A percentile compares a stretch with the other conserved stretches of the same genome.
These are phyloP conservation scores for Apiospora phragmitis DNA, from an alignment of 2,329 filamentous ascomycete species.

Conservation along the genomic window DNA sequence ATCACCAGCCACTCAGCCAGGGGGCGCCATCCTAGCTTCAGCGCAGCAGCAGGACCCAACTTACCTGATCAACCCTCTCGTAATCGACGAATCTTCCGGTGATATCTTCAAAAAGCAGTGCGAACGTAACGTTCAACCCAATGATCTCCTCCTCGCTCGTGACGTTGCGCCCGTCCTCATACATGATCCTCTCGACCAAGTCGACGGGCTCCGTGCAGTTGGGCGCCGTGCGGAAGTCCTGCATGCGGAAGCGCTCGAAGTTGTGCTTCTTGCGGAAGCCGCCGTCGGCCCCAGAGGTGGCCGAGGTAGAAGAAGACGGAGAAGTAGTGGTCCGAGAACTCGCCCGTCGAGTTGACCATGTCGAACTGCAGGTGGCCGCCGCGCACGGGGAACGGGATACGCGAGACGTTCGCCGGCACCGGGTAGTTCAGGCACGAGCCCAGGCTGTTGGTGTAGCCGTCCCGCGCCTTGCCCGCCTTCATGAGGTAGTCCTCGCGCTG, in stretches of 20 bases:
- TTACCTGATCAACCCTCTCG: not conserved
- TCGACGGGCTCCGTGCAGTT: not conserved
- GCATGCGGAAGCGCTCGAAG: not conserved
- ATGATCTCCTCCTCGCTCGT: not conserved
- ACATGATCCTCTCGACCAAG: not conserved
- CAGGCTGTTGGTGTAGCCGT: not conserved
- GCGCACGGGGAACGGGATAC: not conserved
- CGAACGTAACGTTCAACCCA: not conserved
- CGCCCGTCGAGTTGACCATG: not conserved
- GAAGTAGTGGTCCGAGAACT: not conserved
- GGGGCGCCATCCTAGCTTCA: not conserved
- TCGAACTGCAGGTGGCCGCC: not conserved
- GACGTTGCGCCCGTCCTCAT: not conserved
- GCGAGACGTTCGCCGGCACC: not conserved
- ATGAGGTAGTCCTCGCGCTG: not conserved
- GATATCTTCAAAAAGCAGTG: not conserved
- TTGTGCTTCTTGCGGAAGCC: not conserved
- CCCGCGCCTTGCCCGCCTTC: not conserved
- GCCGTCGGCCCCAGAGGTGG: not conserved
- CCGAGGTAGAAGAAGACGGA: not conserved
- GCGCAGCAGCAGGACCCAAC: no score
- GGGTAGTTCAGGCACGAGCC: not conserved
- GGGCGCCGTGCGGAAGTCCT: not conserved
- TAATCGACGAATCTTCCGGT: not conserved
- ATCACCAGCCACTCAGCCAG: not conserved